Percentiles rank a stretch among this genome's conserved stretches.
Evolutionary conservation across 257 asterid species (phyloP).

Genomic region (Solanum chiquidenum): DNA sequence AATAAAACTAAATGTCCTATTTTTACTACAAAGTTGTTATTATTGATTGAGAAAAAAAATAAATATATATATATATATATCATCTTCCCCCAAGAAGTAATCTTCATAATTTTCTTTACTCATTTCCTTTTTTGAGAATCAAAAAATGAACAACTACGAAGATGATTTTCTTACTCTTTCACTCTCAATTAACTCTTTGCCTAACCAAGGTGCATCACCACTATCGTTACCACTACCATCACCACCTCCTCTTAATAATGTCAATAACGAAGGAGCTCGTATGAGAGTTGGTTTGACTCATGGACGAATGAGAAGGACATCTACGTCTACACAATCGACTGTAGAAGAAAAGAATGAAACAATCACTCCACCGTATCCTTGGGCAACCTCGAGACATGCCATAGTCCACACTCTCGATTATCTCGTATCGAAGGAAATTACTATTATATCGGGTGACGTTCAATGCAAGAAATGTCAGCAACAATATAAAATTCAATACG

Average conservation of each 20-base stretch:
- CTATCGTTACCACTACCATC: background rate
- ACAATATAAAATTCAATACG: background rate
- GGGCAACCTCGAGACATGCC: slow-evolving; percentile 8
- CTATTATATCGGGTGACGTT: background rate
- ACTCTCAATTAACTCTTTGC: background rate
- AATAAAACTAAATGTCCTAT: background rate
- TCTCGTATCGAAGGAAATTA: background rate
- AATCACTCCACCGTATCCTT: slow-evolving; percentile 5
- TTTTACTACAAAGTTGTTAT: background rate
- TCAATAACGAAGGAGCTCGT: background rate
- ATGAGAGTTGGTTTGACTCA: background rate
- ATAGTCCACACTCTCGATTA: background rate
- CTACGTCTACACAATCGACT: background rate
- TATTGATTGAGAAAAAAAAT: too few species aligned
- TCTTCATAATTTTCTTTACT: background rate
- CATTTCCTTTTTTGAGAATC: background rate
- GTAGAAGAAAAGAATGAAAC: background rate
- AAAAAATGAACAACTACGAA: background rate
- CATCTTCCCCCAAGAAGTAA: background rate
- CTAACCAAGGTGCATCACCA: background rate
- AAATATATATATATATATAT: background rate
- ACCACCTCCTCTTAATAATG: background rate
- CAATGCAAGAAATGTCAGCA: slow-evolving; percentile 4
- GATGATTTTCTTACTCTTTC: slow-evolving; percentile 6
- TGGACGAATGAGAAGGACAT: background rate